phyloP scores from a whole-genome alignment of 768 basidiomycete genomes.

The Termitomyces heimii region DNA sequence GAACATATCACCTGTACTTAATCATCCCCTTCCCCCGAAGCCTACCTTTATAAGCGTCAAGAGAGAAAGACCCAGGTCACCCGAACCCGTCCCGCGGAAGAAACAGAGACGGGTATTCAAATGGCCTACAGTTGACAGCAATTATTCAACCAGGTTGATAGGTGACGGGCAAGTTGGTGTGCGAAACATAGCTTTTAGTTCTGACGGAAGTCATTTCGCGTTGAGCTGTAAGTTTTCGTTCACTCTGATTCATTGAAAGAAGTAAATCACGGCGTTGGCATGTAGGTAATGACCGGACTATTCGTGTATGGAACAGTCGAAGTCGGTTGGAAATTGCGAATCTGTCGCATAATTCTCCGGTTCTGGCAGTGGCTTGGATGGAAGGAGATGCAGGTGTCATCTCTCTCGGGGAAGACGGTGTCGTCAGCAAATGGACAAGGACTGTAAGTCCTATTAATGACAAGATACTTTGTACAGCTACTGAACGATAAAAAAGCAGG shows the following conservation, averaged over 20 bases:
- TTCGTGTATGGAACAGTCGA: constrained; percentile 58
- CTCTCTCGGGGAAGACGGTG: constrained; percentile 50
- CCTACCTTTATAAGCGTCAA: constrained; percentile 29
- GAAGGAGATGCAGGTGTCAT: constrained; percentile 50
- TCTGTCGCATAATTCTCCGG: constrained; percentile 43
- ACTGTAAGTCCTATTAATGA: constrained; percentile 31
- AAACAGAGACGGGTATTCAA: constrained; percentile 27
- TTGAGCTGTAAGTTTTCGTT: constrained; percentile 41
- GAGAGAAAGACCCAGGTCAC: constrained; percentile 24
- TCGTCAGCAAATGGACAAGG: constrained; percentile 54
- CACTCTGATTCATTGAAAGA: not conserved
- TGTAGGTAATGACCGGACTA: constrained; percentile 49
- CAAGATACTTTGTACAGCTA: not conserved
- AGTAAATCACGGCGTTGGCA: not conserved
- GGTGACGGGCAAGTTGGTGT: constrained; percentile 45
- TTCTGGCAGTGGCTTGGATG: constrained; percentile 54
- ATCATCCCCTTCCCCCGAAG: constrained; percentile 28
- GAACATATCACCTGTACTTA: constrained; percentile 8
- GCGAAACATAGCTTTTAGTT: constrained; percentile 41
- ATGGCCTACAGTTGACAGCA: constrained; percentile 45
- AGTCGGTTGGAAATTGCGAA: constrained; percentile 47
- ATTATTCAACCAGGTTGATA: constrained; percentile 30
- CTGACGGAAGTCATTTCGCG: constrained; percentile 51
- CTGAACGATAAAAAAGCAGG: constrained; percentile 20
- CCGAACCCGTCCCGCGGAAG: constrained; percentile 16